phyloP scores from a whole-genome alignment of 2,329 filamentous ascomycete genomes.

The Paecilomyces fulvus region DNA sequence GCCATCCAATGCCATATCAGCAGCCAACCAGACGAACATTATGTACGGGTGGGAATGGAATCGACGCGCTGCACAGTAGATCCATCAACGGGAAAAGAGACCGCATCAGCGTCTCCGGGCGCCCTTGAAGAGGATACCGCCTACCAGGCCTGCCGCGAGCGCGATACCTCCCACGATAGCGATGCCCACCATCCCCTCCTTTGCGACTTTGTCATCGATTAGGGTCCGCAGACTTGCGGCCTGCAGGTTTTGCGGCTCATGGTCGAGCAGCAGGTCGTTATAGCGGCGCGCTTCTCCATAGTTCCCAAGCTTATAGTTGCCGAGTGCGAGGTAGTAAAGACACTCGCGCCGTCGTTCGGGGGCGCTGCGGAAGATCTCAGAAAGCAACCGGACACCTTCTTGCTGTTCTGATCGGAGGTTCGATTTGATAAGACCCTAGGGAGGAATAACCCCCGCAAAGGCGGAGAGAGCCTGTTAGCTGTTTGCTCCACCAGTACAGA shows the following conservation, averaged over 20 bases:
- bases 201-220: constrained; percentile 94
- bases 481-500: background rate
- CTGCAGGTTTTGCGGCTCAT: constrained; percentile 87
- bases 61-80: background rate
- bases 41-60: constrained; percentile 1
- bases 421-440: constrained; percentile 89
- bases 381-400: constrained; percentile 84
- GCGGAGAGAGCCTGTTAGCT: constrained; percentile 6
- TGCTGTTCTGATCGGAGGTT: constrained; percentile 77
- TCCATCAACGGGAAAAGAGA: background rate
- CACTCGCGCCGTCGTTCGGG: constrained; percentile 94
- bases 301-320: constrained; percentile 97
- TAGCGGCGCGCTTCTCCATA: constrained; percentile 91
- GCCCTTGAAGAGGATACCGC: constrained; percentile 75
- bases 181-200: constrained; percentile 86
- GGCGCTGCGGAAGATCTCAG: constrained; percentile 90
- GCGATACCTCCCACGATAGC: constrained; percentile 91
- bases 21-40: constrained; percentile 1
- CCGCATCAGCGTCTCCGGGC: constrained; percentile 49
- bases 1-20: constrained; percentile 9
- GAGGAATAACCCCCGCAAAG: constrained; percentile 3
- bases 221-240: constrained; percentile 74
- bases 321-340: constrained; percentile 93
- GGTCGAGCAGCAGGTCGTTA: constrained; percentile 84
- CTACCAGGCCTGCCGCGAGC: constrained; percentile 86